phyloP scores from a whole-genome alignment of 768 basidiomycete species.

The Leccinum arenicola region DNA sequence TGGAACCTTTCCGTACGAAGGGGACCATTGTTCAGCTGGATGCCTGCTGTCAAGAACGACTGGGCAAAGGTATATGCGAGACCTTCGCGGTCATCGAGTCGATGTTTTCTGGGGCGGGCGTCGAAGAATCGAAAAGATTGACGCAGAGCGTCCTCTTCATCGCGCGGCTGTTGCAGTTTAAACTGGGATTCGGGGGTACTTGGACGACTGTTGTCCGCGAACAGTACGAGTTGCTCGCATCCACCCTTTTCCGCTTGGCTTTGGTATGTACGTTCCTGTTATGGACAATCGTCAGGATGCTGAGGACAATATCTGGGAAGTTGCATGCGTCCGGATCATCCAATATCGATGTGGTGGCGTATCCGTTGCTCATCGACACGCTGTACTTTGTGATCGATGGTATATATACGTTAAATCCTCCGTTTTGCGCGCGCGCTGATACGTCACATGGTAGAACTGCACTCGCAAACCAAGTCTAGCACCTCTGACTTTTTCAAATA shows the following conservation, averaged over 20 bases:
- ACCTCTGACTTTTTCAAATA: conserved; percentile 58
- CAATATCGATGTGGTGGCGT: conserved; percentile 52
- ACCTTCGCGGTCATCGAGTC: conserved; percentile 44
- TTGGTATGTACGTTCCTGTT: conserved; percentile 41
- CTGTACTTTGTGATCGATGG: conserved; percentile 73
- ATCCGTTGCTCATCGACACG: conserved; percentile 70
- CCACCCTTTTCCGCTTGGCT: conserved; percentile 45
- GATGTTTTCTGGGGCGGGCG: conserved; percentile 26
- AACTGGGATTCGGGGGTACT: conserved; percentile 57
- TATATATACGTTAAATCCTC: conserved; percentile 27
- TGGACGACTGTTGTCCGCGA: conserved; percentile 56
- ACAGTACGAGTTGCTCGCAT: conserved; percentile 40
- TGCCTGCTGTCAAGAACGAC: conserved; percentile 49
- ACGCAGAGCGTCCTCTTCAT: conserved; percentile 53
- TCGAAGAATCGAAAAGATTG: conserved; percentile 25
- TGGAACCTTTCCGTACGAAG: conserved; percentile 56
- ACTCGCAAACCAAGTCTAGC: conserved; percentile 51
- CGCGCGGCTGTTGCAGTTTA: conserved; percentile 69
- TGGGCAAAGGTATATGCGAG: conserved; percentile 42
- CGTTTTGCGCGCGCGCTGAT: not conserved
- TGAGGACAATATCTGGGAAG: conserved; percentile 33
- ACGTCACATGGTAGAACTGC: conserved; percentile 49
- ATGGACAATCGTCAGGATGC: conserved; percentile 1
- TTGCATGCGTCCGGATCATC: conserved; percentile 49
- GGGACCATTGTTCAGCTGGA: conserved; percentile 50